These are phyloP conservation scores for Diplodia corticola DNA, from an alignment of 2,329 filamentous ascomycete species.

Conservation along the genomic window DNA sequence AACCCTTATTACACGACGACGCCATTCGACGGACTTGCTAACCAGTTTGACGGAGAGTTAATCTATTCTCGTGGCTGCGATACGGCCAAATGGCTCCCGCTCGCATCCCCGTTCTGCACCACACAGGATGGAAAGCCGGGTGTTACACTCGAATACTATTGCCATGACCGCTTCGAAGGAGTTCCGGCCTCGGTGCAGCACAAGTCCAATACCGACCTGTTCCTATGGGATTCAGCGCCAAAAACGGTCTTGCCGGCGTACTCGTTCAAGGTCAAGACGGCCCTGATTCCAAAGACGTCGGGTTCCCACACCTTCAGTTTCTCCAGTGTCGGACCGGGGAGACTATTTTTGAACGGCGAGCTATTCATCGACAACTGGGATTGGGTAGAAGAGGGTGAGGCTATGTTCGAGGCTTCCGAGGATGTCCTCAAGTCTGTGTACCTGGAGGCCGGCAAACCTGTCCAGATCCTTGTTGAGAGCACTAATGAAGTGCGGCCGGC, in stretches of 20 bases:
- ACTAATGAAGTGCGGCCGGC: slow-evolving; percentile 66
- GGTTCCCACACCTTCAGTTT: slow-evolving; percentile 68
- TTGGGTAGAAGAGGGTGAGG: slow-evolving; percentile 68
- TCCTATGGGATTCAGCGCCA: slow-evolving; percentile 70
- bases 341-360: slow-evolving; percentile 60
- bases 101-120: slow-evolving; percentile 61
- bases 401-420: slow-evolving; percentile 69
- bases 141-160: slow-evolving; percentile 65
- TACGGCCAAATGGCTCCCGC: slow-evolving; percentile 65
- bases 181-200: slow-evolving; percentile 58
- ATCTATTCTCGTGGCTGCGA: slow-evolving; percentile 63
- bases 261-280: slow-evolving; percentile 64
- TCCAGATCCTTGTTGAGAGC: slow-evolving; percentile 64
- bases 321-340: slow-evolving; percentile 66
- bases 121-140: slow-evolving; percentile 59
- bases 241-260: slow-evolving; percentile 62
- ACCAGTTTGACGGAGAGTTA: slow-evolving; percentile 43
- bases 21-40: slow-evolving; percentile 53
- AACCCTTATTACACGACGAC: slow-evolving; percentile 69
- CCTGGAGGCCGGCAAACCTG: slow-evolving; percentile 59
- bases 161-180: slow-evolving; percentile 63
- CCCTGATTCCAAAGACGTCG: slow-evolving; percentile 58
- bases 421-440: slow-evolving; percentile 63
- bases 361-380: slow-evolving; percentile 66
- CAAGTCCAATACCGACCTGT: slow-evolving; percentile 65